These are phyloP conservation scores for Beauveria brongniartii DNA, from an alignment of 2,329 filamentous ascomycete species.

Conservation along the genomic window DNA sequence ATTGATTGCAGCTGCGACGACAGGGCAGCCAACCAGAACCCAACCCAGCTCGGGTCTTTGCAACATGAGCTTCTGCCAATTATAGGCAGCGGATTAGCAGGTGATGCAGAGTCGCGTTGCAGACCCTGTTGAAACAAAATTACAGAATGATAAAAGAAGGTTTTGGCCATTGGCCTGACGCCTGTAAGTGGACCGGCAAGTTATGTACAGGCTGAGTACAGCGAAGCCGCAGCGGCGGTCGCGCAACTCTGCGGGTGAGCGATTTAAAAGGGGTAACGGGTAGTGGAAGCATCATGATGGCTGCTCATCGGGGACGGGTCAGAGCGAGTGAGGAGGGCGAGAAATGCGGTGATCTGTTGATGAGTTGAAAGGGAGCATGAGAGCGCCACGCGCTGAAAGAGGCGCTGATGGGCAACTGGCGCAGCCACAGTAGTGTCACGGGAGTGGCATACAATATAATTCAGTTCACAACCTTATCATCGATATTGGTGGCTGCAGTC, in stretches of 20 bases:
- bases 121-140: neutral
- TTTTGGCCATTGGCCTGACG: neutral
- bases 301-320: neutral
- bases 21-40: neutral
- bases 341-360: neutral
- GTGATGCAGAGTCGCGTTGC: neutral
- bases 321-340: neutral
- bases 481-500: too few relatives aligned
- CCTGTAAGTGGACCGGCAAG: too few relatives aligned
- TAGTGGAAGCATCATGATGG: neutral
- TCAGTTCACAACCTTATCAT: too few relatives aligned
- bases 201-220: too few relatives aligned
- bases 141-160: neutral
- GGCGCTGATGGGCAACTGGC: neutral
- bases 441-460: neutral
- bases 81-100: neutral
- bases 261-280: neutral
- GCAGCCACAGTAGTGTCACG: neutral
- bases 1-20: neutral
- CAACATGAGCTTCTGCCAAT: neutral
- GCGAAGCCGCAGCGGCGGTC: too few relatives aligned
- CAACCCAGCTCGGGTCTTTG: neutral
- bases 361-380: conserved; percentile 19
- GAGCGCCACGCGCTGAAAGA: neutral
- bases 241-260: neutral